Conservation (phyloP, 2,329 filamentous ascomycete genomes). For the Aspergillus ustus region DNA sequence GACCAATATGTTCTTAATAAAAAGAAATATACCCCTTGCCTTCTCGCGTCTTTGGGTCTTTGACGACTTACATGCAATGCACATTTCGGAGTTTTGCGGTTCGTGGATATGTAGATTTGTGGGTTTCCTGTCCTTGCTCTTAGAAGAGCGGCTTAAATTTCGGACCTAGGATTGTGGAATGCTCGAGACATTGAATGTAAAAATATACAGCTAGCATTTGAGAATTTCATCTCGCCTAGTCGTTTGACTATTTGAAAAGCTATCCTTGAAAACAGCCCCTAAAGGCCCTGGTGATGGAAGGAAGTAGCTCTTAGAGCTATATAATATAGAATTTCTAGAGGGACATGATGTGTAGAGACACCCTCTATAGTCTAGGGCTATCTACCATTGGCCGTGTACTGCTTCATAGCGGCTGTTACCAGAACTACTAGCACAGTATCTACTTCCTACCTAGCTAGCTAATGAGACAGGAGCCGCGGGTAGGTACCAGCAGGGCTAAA, state of each 20-base stretch:
- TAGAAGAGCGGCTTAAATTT: not conserved
- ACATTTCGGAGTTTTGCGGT: slow-evolving; percentile 39
- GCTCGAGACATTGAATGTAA: not conserved
- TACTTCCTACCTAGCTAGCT: too few species aligned
- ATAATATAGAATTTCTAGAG: too few species aligned
- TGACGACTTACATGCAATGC: slow-evolving; percentile 20
- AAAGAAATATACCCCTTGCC: slow-evolving; percentile 9
- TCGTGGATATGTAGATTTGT: not conserved
- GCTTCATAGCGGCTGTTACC: too few species aligned
- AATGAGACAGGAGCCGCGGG: too few species aligned
- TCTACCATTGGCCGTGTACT: too few species aligned
- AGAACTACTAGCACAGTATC: too few species aligned
- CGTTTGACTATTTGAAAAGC: not conserved
- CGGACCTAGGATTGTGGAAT: not conserved
- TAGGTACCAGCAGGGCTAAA: too few species aligned
- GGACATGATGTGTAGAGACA: too few species aligned
- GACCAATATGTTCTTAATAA: not conserved
- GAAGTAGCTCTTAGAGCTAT: too few species aligned
- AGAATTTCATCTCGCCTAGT: not conserved
- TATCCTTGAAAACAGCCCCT: not conserved
- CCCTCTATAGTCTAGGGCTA: too few species aligned
- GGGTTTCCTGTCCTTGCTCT: not conserved
- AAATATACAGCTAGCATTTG: not conserved
- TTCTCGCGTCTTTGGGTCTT: not conserved
- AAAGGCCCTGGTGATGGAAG: too few species aligned